Conservation (phyloP, 352 stramenopile species). For the Globisporangium carolinianum region DNA sequence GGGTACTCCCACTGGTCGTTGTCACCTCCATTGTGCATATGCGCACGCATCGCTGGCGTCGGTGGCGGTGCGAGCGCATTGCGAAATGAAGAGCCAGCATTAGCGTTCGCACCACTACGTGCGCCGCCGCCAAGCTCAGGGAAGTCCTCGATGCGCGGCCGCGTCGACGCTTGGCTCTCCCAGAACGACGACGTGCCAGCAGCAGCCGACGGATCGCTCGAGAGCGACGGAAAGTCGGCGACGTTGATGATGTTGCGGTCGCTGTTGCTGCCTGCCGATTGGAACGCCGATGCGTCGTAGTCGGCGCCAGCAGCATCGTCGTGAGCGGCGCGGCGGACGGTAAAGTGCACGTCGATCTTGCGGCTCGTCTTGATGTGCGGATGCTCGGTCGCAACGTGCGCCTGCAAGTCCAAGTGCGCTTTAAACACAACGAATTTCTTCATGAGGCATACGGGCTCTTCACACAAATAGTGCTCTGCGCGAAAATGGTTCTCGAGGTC, state of each 20-base stretch:
- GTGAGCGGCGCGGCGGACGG: conserved; percentile 45
- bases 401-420: conserved; percentile 80
- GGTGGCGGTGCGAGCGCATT: conserved; percentile 64
- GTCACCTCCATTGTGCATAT: conserved; percentile 38
- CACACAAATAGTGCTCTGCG: conserved; percentile 83
- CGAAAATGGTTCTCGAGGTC: conserved; percentile 90
- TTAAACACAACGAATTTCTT: conserved; percentile 90
- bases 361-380: conserved; percentile 79
- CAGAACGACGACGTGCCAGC: conserved; percentile 42
- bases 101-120: conserved; percentile 1
- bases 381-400: conserved; percentile 74
- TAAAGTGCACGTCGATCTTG: conserved; percentile 87
- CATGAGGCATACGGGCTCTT: conserved; percentile 70
- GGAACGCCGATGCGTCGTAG: conserved; percentile 28
- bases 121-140: conserved; percentile 31
- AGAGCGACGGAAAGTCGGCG: conserved; percentile 79
- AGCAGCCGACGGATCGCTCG: conserved; percentile 6
- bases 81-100: conserved; percentile 33
- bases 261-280: conserved; percentile 11
- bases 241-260: conserved; percentile 69
- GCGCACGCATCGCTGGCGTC: conserved; percentile 62
- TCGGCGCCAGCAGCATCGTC: conserved; percentile 31
- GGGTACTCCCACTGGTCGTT: conserved; percentile 68
- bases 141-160: conserved; percentile 60
- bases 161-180: conserved; percentile 49